Evolutionary conservation across 2,329 filamentous ascomycete genomes (phyloP).

Genomic region (Alternaria gaisen): DNA sequence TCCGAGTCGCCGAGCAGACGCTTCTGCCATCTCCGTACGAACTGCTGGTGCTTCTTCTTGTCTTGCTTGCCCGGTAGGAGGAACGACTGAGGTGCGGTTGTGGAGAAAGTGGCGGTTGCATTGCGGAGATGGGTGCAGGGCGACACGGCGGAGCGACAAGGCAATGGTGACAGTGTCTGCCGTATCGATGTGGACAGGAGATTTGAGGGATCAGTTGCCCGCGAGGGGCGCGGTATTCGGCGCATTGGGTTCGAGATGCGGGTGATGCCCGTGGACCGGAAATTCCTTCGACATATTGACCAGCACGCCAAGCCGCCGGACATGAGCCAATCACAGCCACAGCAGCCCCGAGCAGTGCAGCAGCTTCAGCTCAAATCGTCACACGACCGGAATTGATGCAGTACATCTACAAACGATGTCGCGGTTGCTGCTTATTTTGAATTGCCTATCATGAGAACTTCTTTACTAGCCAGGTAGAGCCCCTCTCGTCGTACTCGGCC

Average conservation of each 20-base stretch:
- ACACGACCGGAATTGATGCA: background rate
- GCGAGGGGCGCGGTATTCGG: conserved; percentile 48
- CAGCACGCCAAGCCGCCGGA: conserved; percentile 28
- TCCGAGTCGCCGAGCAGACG: conserved; percentile 48
- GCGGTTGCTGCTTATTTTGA: background rate
- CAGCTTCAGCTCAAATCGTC: background rate
- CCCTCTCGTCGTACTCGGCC: conserved; percentile 89
- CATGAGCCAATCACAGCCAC: conserved; percentile 31
- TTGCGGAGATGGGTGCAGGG: conserved; percentile 20
- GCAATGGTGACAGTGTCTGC: conserved; percentile 24
- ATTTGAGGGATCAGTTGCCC: conserved; percentile 43
- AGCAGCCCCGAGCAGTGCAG: conserved; percentile 21
- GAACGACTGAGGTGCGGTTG: conserved; percentile 34
- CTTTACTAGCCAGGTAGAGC: conserved; percentile 74
- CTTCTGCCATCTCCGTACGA: conserved; percentile 49
- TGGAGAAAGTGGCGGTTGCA: conserved; percentile 43
- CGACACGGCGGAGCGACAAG: conserved; percentile 19
- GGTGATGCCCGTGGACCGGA: conserved; percentile 24
- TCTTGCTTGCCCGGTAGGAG: conserved; percentile 43
- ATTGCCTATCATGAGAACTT: conserved; percentile 64
- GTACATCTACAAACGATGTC: background rate
- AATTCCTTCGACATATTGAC: conserved; percentile 18
- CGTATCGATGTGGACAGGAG: conserved; percentile 24
- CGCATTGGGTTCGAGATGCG: conserved; percentile 45
- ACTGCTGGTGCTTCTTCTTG: conserved; percentile 49